A percentile compares a stretch with the other conserved stretches of the same genome.
phyloP scores from a whole-genome alignment of 1,284 basidiomycete species.

The Trichosporon asahii region DNA sequence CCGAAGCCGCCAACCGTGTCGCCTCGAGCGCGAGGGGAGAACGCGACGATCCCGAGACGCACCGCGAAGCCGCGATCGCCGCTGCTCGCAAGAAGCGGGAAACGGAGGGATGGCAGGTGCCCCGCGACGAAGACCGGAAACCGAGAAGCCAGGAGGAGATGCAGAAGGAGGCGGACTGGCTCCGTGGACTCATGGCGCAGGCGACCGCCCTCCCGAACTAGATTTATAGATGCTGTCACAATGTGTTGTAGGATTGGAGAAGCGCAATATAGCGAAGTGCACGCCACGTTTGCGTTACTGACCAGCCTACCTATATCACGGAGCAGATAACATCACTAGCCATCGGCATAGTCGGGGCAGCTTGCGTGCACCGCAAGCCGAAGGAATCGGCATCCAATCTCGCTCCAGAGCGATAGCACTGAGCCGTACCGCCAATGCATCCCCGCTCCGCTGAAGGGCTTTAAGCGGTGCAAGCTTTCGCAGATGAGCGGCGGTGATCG shows the following conservation, averaged over 20 bases:
- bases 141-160: constrained; percentile 69
- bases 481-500: constrained; percentile 5
- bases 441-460: not conserved
- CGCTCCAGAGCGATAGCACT: not conserved
- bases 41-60: not conserved
- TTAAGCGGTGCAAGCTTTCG: not conserved
- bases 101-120: constrained; percentile 54
- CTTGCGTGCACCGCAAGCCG: too few species aligned
- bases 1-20: not conserved
- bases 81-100: constrained; percentile 19
- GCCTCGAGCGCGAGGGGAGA: not conserved
- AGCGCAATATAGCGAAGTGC: too few species aligned
- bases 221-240: not conserved
- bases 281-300: not conserved
- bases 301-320: too few species aligned
- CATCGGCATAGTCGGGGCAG: not conserved
- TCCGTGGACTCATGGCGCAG: constrained; percentile 37
- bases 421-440: not conserved
- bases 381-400: too few species aligned
- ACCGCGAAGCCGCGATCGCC: not conserved
- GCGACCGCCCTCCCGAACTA: not conserved
- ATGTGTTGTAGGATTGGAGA: not conserved
- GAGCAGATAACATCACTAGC: too few species aligned
- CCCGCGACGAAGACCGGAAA: constrained; percentile 64
- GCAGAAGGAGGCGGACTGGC: constrained; percentile 69